Percentiles rank a stretch among this genome's conserved stretches.
Conservation (phyloP, 73 alveolate genomes). For the Loxodes magnus region DNA sequence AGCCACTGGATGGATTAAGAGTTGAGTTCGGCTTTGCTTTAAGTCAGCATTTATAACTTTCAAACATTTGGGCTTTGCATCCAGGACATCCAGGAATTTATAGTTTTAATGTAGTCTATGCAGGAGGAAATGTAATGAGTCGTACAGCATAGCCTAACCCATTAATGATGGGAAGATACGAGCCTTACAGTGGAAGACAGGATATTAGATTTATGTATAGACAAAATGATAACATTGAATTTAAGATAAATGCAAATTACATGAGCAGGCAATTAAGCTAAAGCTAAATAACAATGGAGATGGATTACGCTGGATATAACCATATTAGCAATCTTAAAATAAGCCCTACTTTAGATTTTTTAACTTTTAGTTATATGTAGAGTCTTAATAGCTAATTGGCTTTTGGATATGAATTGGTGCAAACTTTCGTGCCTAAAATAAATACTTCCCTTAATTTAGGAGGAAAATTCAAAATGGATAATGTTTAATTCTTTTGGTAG, state of each 20-base stretch:
- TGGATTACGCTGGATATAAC: constrained; percentile 4
- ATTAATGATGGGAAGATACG: constrained; percentile 5
- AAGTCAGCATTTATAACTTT: not conserved
- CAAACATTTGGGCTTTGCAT: not conserved
- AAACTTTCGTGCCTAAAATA: not conserved
- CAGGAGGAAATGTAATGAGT: constrained; percentile 8
- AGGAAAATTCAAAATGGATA: not conserved
- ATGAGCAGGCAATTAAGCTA: not conserved
- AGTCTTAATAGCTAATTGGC: not conserved
- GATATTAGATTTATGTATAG: not conserved
- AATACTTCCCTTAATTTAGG: not conserved
- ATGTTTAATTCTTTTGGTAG: not conserved
- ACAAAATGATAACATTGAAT: not conserved
- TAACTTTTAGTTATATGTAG: not conserved
- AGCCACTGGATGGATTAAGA: constrained; percentile 13
- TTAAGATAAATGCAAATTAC: constrained; percentile 5
- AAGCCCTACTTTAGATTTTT: not conserved
- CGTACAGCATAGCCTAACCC: constrained; percentile 11
- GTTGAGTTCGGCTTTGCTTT: not conserved
- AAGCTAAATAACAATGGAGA: not conserved
- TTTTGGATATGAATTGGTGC: not conserved
- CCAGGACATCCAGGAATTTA: constrained; percentile 9
- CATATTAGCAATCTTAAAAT: not conserved
- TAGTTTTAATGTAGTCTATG: not conserved
- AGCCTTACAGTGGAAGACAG: constrained; percentile 5